Conservation (phyloP, 345 rosid species). For the Abelmoschus esculentus region DNA sequence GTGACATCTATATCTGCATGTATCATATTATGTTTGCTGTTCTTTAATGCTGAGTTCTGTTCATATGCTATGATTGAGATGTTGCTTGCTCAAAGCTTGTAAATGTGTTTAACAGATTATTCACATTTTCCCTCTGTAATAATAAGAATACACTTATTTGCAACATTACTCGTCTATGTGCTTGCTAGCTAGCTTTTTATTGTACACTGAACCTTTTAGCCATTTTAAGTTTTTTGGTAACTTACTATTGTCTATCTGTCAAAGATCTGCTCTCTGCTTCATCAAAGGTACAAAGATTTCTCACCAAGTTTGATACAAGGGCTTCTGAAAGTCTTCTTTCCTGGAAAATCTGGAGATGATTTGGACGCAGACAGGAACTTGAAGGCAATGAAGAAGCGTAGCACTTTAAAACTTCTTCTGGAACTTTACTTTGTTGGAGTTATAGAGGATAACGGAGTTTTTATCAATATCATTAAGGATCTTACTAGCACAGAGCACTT, state of each 20-base stretch:
- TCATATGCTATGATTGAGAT: too few species aligned
- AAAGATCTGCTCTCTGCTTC: conserved; percentile 65
- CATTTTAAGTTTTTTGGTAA: background rate
- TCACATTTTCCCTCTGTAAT: background rate
- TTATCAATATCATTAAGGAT: conserved; percentile 79
- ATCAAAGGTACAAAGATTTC: conserved; percentile 45
- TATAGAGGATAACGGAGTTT: conserved; percentile 65
- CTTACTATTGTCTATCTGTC: conserved; percentile 23
- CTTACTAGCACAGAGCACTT: conserved; percentile 52
- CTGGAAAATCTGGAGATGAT: conserved; percentile 91
- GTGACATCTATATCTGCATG: background rate
- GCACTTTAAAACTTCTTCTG: conserved; percentile 81
- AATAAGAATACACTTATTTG: background rate
- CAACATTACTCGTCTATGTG: background rate
- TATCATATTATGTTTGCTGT: too few species aligned
- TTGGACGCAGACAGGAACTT: conserved; percentile 72
- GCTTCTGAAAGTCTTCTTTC: conserved; percentile 78
- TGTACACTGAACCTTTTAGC: background rate
- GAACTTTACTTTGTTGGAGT: conserved; percentile 96
- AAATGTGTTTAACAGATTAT: background rate
- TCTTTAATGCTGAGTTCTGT: too few species aligned
- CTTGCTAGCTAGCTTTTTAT: conserved; percentile 1
- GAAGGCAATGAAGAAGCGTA: conserved; percentile 93
- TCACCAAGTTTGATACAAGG: conserved; percentile 83
- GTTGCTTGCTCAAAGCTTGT: too few species aligned